These are phyloP conservation scores for Tulasnella sp. DNA, from an alignment of 768 basidiomycete species.

Conservation along the genomic window DNA sequence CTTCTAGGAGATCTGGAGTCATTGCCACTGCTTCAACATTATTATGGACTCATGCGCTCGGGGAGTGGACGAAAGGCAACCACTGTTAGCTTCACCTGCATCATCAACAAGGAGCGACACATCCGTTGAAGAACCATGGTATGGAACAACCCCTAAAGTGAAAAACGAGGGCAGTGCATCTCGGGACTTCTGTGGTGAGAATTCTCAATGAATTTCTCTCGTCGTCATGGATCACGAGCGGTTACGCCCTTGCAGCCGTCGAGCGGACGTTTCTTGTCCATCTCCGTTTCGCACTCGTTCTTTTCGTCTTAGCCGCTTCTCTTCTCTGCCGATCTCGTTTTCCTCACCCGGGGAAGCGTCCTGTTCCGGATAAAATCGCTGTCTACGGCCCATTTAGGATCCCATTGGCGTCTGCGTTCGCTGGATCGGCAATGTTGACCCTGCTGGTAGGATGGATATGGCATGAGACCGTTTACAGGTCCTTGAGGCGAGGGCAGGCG, in stretches of 20 bases:
- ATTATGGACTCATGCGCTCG: neutral
- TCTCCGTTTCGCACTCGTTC: neutral
- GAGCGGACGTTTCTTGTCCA: neutral
- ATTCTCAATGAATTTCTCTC: neutral
- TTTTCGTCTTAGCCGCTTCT: neutral
- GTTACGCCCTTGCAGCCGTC: neutral
- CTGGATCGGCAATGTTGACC: neutral
- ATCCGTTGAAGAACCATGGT: neutral
- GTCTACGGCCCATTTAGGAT: neutral
- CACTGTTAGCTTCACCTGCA: neutral
- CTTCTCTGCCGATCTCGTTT: neutral
- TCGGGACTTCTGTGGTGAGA: conserved; percentile 1
- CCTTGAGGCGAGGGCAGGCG: neutral
- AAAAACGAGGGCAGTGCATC: neutral
- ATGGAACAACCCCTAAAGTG: neutral
- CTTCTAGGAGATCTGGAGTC: too few relatives aligned
- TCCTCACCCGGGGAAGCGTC: neutral
- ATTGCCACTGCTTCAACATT: neutral
- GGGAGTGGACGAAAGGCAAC: neutral
- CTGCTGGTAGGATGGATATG: neutral
- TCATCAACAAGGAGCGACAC: neutral
- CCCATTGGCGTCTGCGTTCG: neutral
- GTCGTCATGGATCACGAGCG: neutral
- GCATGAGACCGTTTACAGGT: neutral
- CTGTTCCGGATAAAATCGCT: neutral